Percentiles rank a stretch among this genome's conserved stretches.
Evolutionary conservation across 768 basidiomycete species (phyloP).

Genomic region (Grammothele lineata): DNA sequence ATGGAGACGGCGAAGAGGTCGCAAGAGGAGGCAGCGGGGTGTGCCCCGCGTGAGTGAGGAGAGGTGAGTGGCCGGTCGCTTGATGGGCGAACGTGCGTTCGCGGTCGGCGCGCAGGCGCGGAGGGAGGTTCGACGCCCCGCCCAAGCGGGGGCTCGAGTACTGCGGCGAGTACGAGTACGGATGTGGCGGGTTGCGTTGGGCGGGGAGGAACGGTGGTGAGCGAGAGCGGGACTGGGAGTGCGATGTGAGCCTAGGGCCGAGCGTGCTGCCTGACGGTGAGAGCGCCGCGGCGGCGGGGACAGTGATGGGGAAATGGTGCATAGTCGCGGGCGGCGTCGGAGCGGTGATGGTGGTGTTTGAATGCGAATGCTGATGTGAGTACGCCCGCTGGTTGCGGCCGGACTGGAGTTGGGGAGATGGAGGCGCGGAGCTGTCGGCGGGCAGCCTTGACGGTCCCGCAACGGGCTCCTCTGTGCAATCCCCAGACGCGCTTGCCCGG

Average conservation of each 20-base stretch:
- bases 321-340: slow-evolving; percentile 34
- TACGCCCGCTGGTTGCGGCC: slow-evolving; percentile 13
- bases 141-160: slow-evolving; percentile 9
- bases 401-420: background rate
- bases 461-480: slow-evolving; percentile 1
- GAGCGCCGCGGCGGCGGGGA: background rate
- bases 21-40: background rate
- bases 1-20: background rate
- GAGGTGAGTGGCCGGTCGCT: background rate
- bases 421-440: background rate
- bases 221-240: slow-evolving; percentile 16
- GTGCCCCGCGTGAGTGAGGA: background rate
- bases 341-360: slow-evolving; percentile 44
- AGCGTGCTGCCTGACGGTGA: slow-evolving; percentile 16
- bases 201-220: slow-evolving; percentile 15
- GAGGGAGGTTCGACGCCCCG: slow-evolving; percentile 8
- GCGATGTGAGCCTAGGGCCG: slow-evolving; percentile 18
- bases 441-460: slow-evolving; percentile 10
- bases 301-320: slow-evolving; percentile 9
- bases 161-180: slow-evolving; percentile 3
- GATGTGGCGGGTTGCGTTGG: slow-evolving; percentile 7
- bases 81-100: slow-evolving; percentile 3
- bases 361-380: slow-evolving; percentile 46
- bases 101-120: slow-evolving; percentile 11
- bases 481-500: slow-evolving; percentile 1